phyloP scores from a whole-genome alignment of 2,329 filamentous ascomycete genomes.

The Emmonsia crescens region DNA sequence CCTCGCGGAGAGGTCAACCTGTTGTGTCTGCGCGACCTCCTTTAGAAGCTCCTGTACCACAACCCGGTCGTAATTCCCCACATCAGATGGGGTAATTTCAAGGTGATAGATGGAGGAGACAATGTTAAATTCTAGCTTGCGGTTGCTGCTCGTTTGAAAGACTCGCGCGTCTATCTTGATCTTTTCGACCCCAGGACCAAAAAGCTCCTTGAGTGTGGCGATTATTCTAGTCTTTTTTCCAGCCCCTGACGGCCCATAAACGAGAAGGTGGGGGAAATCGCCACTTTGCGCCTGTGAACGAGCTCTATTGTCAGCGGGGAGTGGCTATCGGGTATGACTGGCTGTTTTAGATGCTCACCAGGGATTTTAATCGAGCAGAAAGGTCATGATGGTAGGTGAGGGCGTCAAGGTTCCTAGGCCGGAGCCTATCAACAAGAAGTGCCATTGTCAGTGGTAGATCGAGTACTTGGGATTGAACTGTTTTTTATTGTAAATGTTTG shows the following conservation, averaged over 20 bases:
- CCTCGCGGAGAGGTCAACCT: slow-evolving; percentile 84
- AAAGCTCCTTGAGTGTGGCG: slow-evolving; percentile 87
- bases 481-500: background rate
- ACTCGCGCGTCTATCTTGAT: slow-evolving; percentile 98
- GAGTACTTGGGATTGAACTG: background rate
- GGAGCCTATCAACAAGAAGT: slow-evolving; percentile 54
- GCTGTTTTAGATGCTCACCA: slow-evolving; percentile 51
- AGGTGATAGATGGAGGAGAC: slow-evolving; percentile 95
- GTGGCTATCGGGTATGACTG: background rate
- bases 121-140: slow-evolving; percentile 98
- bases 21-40: slow-evolving; percentile 96
- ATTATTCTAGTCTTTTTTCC: slow-evolving; percentile 97
- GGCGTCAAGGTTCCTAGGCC: slow-evolving; percentile 40
- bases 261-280: slow-evolving; percentile 93
- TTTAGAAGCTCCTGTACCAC: slow-evolving; percentile 93
- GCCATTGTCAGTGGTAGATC: slow-evolving; percentile 38
- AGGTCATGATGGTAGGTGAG: slow-evolving; percentile 84
- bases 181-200: slow-evolving; percentile 94
- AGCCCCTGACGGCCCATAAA: slow-evolving; percentile 91
- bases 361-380: slow-evolving; percentile 71
- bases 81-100: slow-evolving; percentile 94
- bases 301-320: slow-evolving; percentile 10
- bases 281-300: slow-evolving; percentile 71
- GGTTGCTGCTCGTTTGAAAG: slow-evolving; percentile 89
- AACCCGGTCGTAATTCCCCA: slow-evolving; percentile 91